Conservation (phyloP, 805 yeast species). For the Kregervanrija fluxuum region DNA sequence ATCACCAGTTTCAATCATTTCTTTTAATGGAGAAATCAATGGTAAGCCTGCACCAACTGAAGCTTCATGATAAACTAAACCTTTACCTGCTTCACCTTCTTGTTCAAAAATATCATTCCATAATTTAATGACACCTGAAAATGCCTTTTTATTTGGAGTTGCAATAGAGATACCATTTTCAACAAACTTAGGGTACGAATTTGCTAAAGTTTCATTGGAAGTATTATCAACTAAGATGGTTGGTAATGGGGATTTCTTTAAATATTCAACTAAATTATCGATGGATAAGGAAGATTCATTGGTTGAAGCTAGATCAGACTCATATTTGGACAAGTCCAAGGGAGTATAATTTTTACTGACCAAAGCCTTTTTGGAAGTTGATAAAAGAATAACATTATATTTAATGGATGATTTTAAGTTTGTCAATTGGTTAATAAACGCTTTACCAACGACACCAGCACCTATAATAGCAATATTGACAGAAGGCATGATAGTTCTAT, state of each 20-base stretch:
- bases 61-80: constrained; percentile 93
- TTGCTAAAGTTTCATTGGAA: constrained; percentile 72
- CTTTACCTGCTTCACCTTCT: constrained; percentile 49
- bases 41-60: constrained; percentile 99
- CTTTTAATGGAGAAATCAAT: constrained; percentile 80
- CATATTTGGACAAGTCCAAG: constrained; percentile 56
- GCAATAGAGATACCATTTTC: constrained; percentile 83
- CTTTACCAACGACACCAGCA: constrained; percentile 94
- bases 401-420: constrained; percentile 48
- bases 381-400: constrained; percentile 74
- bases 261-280: constrained; percentile 51
- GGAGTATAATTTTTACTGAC: constrained; percentile 66
- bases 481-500: constrained; percentile 31
- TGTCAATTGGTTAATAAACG: constrained; percentile 77
- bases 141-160: constrained; percentile 97
- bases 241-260: constrained; percentile 64
- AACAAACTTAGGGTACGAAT: constrained; percentile 67
- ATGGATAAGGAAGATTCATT: constrained; percentile 44
- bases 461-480: constrained; percentile 72
- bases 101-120: constrained; percentile 71
- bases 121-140: constrained; percentile 62
- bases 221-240: constrained; percentile 91
- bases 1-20: constrained; percentile 88
- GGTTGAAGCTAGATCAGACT: constrained; percentile 37
- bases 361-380: constrained; percentile 66